These are phyloP conservation scores for Medicago ruthenica DNA, from an alignment of 306 rosid species.

Conservation along the genomic window DNA sequence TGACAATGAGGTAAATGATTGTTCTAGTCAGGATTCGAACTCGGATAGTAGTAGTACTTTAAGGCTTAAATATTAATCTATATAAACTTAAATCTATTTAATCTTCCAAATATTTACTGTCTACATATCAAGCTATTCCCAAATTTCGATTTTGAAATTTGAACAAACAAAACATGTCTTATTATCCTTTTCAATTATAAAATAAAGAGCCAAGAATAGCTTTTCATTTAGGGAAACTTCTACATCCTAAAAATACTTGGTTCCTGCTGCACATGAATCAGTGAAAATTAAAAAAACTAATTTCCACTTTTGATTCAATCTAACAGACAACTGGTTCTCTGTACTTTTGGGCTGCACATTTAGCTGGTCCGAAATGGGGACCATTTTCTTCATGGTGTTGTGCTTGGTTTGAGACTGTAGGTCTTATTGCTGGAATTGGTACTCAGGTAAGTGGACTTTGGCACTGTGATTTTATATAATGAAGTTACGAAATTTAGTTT, in stretches of 20 bases:
- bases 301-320: conserved; percentile 30
- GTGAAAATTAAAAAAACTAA: conserved; percentile 36
- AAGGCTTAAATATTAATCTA: too few species aligned
- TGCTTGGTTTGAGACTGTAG: conserved; percentile 93
- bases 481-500: too few species aligned
- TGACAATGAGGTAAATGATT: too few species aligned
- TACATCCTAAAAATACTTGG: conserved; percentile 2
- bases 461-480: too few species aligned
- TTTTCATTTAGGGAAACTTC: neutral
- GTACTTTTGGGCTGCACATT: conserved; percentile 96
- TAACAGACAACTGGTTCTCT: conserved; percentile 90
- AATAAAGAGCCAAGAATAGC: conserved; percentile 12
- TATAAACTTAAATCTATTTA: too few species aligned
- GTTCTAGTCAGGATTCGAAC: too few species aligned
- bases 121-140: too few species aligned
- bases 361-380: conserved; percentile 93
- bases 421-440: conserved; percentile 84
- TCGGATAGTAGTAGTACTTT: too few species aligned
- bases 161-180: neutral
- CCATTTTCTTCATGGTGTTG: conserved; percentile 95
- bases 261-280: conserved; percentile 21
- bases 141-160: too few species aligned
- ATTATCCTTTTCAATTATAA: neutral
- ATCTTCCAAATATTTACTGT: too few species aligned
- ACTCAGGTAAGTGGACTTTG: conserved; percentile 65